Percentiles rank a stretch among this genome's conserved stretches.
These are phyloP conservation scores for Jaminaea rosea DNA, from an alignment of 1,284 basidiomycete species.

Conservation along the genomic window DNA sequence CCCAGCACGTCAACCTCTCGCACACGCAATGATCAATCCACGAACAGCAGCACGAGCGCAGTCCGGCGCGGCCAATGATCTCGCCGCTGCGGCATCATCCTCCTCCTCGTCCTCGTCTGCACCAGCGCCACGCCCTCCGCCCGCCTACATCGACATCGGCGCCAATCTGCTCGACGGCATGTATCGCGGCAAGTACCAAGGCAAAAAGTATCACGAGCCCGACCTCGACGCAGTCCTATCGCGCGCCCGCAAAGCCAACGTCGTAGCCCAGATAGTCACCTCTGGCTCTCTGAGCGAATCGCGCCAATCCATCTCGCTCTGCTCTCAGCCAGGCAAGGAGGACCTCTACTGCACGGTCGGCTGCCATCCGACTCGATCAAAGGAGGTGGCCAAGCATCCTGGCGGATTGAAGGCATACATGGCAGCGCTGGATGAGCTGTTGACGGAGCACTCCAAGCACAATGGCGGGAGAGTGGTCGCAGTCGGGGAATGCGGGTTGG, in stretches of 20 bases:
- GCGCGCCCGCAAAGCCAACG: constrained; percentile 60
- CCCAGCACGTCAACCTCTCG: no score
- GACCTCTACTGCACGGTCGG: constrained; percentile 70
- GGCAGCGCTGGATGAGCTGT: constrained; percentile 47
- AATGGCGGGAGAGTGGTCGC: constrained; percentile 51
- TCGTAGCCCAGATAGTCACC: constrained; percentile 70
- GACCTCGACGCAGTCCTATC: constrained; percentile 61
- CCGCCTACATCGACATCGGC: constrained; percentile 49
- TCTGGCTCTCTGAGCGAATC: constrained; percentile 67
- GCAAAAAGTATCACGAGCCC: constrained; percentile 50
- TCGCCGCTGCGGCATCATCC: no score
- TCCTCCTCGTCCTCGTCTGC: no score
- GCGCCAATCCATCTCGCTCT: constrained; percentile 56
- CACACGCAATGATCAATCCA: no score
- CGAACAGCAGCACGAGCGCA: no score
- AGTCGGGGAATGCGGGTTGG: constrained; percentile 77
- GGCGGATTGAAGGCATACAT: constrained; percentile 60
- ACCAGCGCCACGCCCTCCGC: not conserved
- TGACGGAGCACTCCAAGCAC: constrained; percentile 3
- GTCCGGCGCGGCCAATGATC: no score
- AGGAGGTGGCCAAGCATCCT: constrained; percentile 60
- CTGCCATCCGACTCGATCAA: constrained; percentile 75
- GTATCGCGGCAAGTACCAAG: constrained; percentile 51
- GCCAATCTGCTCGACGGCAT: constrained; percentile 52
- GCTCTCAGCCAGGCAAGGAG: constrained; percentile 56